Evolutionary conservation across 2,329 filamentous ascomycete species (phyloP).

Genomic region (Cryphonectria japonica): DNA sequence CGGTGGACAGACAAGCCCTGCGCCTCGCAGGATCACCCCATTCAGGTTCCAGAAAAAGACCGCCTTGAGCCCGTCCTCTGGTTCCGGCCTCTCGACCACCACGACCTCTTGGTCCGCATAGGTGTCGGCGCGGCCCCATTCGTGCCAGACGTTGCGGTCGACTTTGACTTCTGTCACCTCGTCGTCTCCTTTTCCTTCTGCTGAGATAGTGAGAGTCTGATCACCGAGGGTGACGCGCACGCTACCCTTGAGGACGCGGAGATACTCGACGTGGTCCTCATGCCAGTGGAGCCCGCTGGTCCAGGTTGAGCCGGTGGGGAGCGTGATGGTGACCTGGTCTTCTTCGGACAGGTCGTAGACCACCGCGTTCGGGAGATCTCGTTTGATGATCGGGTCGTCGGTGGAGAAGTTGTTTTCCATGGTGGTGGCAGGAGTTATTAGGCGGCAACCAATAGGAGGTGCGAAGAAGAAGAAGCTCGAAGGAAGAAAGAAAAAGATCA

Average conservation of each 20-base stretch:
- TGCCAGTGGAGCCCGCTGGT: conserved; percentile 56
- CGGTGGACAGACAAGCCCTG: conserved; percentile 13
- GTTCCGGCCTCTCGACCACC: conserved; percentile 52
- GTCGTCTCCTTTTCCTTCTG: conserved; percentile 21
- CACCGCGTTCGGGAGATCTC: conserved; percentile 25
- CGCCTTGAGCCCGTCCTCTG: conserved; percentile 48
- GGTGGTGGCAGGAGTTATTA: too few species aligned
- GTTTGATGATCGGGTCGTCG: conserved; percentile 22
- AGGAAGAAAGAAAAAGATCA: neutral
- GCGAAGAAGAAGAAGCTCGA: too few species aligned
- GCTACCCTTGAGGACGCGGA: conserved; percentile 46
- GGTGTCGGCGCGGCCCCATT: conserved; percentile 48
- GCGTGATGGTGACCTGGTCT: conserved; percentile 46
- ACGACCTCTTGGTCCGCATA: conserved; percentile 41
- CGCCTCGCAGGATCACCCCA: conserved; percentile 41
- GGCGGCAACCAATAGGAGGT: neutral
- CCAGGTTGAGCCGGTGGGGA: conserved; percentile 50
- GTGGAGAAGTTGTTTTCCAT: conserved; percentile 15
- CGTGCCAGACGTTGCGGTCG: conserved; percentile 44
- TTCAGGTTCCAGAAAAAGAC: conserved; percentile 57
- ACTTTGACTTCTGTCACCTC: conserved; percentile 41
- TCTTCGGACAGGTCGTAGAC: conserved; percentile 41
- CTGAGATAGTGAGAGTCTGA: conserved; percentile 30
- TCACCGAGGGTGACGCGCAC: conserved; percentile 36
- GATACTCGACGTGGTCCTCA: conserved; percentile 49